Evolutionary conservation across 2,329 filamentous ascomycete genomes (phyloP).

Genomic region (Thielaviopsis ethacetica): DNA sequence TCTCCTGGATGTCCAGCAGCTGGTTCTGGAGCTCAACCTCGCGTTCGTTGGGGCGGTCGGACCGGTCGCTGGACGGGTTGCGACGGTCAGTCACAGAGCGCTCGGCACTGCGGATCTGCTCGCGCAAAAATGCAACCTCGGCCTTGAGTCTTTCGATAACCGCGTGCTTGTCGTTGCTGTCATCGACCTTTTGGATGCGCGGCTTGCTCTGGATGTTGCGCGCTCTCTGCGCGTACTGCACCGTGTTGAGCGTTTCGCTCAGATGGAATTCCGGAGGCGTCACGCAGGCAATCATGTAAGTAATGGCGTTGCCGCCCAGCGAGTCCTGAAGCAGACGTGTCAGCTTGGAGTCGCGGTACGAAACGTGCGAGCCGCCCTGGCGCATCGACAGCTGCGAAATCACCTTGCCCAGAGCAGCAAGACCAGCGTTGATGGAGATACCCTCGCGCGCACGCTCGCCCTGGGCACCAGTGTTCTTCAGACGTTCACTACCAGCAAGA

Average conservation of each 20-base stretch:
- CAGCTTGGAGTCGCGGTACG: constrained; percentile 94
- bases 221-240: constrained; percentile 91
- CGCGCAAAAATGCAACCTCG: constrained; percentile 81
- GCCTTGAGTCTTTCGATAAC: constrained; percentile 86
- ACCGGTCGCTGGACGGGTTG: constrained; percentile 44
- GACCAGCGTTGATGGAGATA: constrained; percentile 93
- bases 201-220: constrained; percentile 96
- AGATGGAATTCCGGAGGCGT: constrained; percentile 94
- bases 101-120: constrained; percentile 81
- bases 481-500: constrained; percentile 83
- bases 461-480: constrained; percentile 94
- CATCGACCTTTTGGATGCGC: constrained; percentile 83
- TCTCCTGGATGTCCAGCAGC: constrained; percentile 81
- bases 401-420: constrained; percentile 91
- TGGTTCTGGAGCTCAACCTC: constrained; percentile 89
- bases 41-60: constrained; percentile 65
- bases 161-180: constrained; percentile 73
- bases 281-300: constrained; percentile 98
- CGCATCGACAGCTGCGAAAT: constrained; percentile 94
- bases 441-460: constrained; percentile 90
- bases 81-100: constrained; percentile 41
- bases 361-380: constrained; percentile 75
- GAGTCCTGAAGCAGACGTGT: constrained; percentile 93
- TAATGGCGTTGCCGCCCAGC: constrained; percentile 89
- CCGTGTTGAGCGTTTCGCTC: constrained; percentile 92